These are phyloP conservation scores for Dioszegia crocea DNA, from an alignment of 768 basidiomycete species.

Conservation along the genomic window DNA sequence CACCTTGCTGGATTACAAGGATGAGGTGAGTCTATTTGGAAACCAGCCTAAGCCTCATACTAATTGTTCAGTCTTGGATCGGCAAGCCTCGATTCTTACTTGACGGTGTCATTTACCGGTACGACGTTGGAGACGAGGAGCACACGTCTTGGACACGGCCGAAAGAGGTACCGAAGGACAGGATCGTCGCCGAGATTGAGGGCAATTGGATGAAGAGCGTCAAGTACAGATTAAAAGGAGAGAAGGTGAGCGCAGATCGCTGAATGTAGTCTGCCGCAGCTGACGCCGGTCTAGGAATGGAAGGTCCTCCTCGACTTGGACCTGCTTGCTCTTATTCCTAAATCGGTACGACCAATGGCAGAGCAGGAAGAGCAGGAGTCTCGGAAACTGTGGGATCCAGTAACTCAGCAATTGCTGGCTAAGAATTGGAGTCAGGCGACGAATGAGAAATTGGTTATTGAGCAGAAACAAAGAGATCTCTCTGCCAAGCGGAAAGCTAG, in stretches of 20 bases:
- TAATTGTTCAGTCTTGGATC: conserved; percentile 79
- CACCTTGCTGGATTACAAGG: conserved; percentile 88
- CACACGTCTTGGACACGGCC: conserved; percentile 54
- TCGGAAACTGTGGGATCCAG: conserved; percentile 72
- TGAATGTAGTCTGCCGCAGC: background rate
- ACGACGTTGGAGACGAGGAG: conserved; percentile 59
- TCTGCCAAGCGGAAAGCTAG: conserved; percentile 81
- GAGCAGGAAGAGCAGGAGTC: conserved; percentile 78
- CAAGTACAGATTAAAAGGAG: conserved; percentile 62
- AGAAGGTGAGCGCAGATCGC: conserved; percentile 47
- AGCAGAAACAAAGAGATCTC: conserved; percentile 83
- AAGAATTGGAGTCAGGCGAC: conserved; percentile 92
- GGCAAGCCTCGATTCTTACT: conserved; percentile 76
- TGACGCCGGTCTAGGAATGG: conserved; percentile 55
- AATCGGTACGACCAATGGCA: conserved; percentile 74
- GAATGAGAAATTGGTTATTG: conserved; percentile 81
- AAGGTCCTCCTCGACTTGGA: conserved; percentile 71
- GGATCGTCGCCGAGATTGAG: conserved; percentile 74
- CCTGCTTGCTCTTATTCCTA: conserved; percentile 67
- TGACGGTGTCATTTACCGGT: conserved; percentile 85
- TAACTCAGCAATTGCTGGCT: conserved; percentile 64
- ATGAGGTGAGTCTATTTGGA: conserved; percentile 65
- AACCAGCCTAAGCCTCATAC: no score
- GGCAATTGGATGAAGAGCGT: conserved; percentile 83
- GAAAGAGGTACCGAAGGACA: conserved; percentile 79